Evolutionary conservation across 169 alveolate species (phyloP), one percentile per base, ranked within the genome.

Genomic region (Babesia ovata): DNA sequence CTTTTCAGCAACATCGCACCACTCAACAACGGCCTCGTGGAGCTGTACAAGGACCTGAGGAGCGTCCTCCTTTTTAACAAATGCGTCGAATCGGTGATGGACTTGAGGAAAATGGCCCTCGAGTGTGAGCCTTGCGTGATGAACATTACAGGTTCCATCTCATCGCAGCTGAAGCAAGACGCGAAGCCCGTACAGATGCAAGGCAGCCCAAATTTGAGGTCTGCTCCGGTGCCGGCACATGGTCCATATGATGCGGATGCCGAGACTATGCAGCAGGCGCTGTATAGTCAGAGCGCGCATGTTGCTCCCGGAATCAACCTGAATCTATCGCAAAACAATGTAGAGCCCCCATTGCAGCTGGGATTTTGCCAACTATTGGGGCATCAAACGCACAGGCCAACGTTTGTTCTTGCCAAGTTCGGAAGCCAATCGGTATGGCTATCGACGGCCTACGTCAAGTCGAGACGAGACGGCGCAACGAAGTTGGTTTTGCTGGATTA

Each of bases 341-440:
- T 7, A 16, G 50, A 45, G 50, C 16, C 61, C 42, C 28, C 14
- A 4, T 11, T 12, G 28, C 50, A 16, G 10, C 14, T 10, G 50
- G 59, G 33, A 14, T 14, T 33, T 29, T 42, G 11, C 58, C 63
- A 49, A 16, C 26, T 66, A 4, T 4, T 28, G 10, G 63, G 54
- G 19, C 26, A 46, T 4, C 3, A 24, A 1, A 66, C 75, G 11
- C 57, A 36, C 28, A 39, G 72, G 28, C 87, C 87, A 24, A 42
- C 28, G 21, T 78, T 78, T 39, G 83, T 50, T 21, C 10, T 81
- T 44, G 74, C 61, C 17, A 45, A 63, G 0, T 63, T 75, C 39
- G 70, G 69, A 17, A 73, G 63, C 79, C 63, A 44, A 44, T 45
- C 72, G 29, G 78, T 44, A 10, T 81, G 88, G 88, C 28, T 81